Percentiles rank a stretch among this genome's conserved stretches.
These are phyloP conservation scores for Flaveria brownii DNA, from an alignment of 129 eudicot genomes.

Conservation along the genomic window DNA sequence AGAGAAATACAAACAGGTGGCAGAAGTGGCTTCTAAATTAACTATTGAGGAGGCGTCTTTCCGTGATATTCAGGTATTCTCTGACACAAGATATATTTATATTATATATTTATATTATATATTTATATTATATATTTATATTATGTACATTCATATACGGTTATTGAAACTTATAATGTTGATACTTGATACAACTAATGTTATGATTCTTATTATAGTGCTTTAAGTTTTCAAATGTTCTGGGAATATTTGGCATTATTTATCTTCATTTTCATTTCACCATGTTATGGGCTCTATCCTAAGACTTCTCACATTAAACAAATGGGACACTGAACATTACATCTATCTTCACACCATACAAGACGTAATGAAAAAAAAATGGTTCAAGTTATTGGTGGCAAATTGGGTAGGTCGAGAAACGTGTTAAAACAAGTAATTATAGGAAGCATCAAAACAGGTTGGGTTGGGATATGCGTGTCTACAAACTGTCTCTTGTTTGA, in stretches of 20 bases:
- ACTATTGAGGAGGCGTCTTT: conserved; percentile 95
- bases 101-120: not conserved
- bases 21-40: conserved; percentile 91
- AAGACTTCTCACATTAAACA: conserved; percentile 8
- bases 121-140: too few species aligned
- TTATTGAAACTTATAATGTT: conserved; percentile 7
- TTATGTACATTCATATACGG: conserved; percentile 2
- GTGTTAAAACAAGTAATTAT: not conserved
- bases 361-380: not conserved
- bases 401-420: not conserved
- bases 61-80: conserved; percentile 77
- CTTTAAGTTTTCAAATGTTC: conserved; percentile 12
- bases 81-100: not conserved
- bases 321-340: not conserved
- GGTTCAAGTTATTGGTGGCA: not conserved
- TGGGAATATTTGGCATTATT: not conserved
- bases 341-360: conserved; percentile 1
- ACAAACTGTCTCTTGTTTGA: not conserved
- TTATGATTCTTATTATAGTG: not conserved
- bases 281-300: not conserved
- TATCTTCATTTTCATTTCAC: not conserved
- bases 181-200: not conserved
- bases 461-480: not conserved
- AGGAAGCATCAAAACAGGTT: not conserved
- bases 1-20: conserved; percentile 93